Conservation (phyloP, 352 stramenopile genomes). For the Globisporangium cylindrosporum region DNA sequence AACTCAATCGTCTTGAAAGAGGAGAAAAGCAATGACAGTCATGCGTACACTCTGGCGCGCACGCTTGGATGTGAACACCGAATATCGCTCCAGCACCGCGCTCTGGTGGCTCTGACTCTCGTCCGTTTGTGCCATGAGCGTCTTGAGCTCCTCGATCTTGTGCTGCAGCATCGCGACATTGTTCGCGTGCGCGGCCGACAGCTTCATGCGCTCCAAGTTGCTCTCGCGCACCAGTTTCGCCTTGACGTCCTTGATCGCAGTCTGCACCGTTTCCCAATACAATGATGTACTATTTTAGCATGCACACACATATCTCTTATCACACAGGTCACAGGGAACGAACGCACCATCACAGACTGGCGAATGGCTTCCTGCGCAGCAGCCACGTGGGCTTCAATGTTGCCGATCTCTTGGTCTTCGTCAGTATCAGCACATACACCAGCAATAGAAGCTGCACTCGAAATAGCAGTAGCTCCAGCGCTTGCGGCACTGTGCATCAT, state of each 20-base stretch:
- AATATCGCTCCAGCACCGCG: slow-evolving; percentile 32
- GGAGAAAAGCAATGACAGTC: no score
- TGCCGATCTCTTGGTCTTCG: slow-evolving; percentile 18
- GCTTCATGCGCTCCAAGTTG: slow-evolving; percentile 41
- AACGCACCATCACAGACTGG: slow-evolving; percentile 27
- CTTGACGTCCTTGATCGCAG: slow-evolving; percentile 26
- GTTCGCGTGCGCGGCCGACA: slow-evolving; percentile 43
- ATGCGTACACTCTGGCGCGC: slow-evolving; percentile 16
- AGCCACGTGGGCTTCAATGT: slow-evolving; percentile 30
- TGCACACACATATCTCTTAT: no score
- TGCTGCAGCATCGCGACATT: slow-evolving; percentile 42
- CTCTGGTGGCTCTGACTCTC: slow-evolving; percentile 10
- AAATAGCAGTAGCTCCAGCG: background rate
- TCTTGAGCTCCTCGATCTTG: slow-evolving; percentile 43
- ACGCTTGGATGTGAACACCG: slow-evolving; percentile 23
- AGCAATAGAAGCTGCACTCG: background rate
- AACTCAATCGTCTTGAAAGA: no score
- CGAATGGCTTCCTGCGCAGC: slow-evolving; percentile 34
- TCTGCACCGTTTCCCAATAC: slow-evolving; percentile 10
- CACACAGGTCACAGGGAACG: no score
- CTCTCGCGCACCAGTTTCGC: slow-evolving; percentile 22
- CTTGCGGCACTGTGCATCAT: background rate
- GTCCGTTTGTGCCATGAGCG: slow-evolving; percentile 13
- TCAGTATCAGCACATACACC: no score
- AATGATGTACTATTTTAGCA: background rate